Evolutionary conservation across 2,329 filamentous ascomycete genomes (phyloP).

Genomic region (Pseudocercospora fuligena): DNA sequence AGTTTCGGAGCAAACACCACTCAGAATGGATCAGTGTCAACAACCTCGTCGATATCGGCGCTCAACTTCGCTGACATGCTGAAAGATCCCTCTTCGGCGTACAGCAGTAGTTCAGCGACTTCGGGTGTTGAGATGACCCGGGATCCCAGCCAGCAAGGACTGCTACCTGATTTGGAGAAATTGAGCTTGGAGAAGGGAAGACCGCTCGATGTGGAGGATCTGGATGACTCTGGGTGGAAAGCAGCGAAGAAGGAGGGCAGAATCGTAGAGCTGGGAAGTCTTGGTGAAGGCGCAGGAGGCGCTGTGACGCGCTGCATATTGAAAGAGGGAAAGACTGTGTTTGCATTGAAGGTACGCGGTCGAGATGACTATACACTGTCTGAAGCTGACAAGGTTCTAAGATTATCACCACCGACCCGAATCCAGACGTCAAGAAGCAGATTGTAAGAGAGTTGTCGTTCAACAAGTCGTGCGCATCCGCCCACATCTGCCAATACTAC

Average conservation of each 20-base stretch:
- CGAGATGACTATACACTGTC: neutral
- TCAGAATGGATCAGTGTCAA: constrained; percentile 80
- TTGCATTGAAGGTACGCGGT: constrained; percentile 86
- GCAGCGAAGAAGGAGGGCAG: constrained; percentile 87
- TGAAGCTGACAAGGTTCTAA: constrained; percentile 45
- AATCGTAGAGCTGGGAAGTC: constrained; percentile 83
- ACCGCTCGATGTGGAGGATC: constrained; percentile 86
- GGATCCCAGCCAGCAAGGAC: constrained; percentile 77
- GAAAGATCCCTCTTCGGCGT: constrained; percentile 83
- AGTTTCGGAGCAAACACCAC: constrained; percentile 78
- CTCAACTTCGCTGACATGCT: constrained; percentile 79
- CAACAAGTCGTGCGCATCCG: constrained; percentile 95
- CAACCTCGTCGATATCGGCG: constrained; percentile 83
- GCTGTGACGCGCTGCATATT: constrained; percentile 90
- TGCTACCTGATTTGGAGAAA: constrained; percentile 78
- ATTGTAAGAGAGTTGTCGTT: constrained; percentile 95
- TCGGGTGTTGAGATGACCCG: constrained; percentile 72
- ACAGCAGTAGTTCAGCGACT: constrained; percentile 48
- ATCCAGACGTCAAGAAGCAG: constrained; percentile 97
- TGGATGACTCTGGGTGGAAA: constrained; percentile 94
- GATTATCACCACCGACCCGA: constrained; percentile 98
- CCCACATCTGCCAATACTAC: constrained; percentile 97
- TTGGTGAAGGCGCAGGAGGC: constrained; percentile 94
- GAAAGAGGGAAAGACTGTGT: constrained; percentile 89
- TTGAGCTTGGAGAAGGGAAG: constrained; percentile 80